Evolutionary conservation across 1,139 yeast species (phyloP), one percentile per base, ranked within the genome.

Genomic region (Suhomyces taliae): DNA sequence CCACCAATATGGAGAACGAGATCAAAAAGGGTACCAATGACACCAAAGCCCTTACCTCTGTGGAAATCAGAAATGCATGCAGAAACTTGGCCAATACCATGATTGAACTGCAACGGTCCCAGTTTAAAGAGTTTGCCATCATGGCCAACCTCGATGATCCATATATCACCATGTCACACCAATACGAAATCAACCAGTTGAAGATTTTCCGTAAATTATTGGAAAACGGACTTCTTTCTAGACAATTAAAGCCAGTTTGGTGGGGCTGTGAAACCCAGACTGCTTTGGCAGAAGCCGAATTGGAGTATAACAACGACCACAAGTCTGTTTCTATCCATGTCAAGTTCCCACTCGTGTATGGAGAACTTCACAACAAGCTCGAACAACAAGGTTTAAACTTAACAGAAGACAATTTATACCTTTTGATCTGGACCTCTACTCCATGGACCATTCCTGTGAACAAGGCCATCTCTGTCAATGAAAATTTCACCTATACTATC

Each of bases 391-490:
- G 53, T 34, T 31, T 51, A 7, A 24, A 41, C 4, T 11, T 43
- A 4, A 6, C 27, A 4, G 31, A 27, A 8, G 3, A 19, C 4
- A 51, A 52, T 10, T 52, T 67, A 19, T 60, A 53, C 38, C 56
- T 60, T 59, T 68, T 87, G 51, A 89, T 93, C 47, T 93, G 99
- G 99, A 93, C 99, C 0, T 90, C 97, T 1, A 93, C 99, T 1
- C 98, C 99, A 0, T 93, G 99, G 99, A 95, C 99, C 0, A 72
- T 95, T 34, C 88, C 90, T 2, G 86, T 96, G 0, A 93, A 95
- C 61, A 76, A 78, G 52, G 98, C 98, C 0, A 82, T 93, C 43
- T 87, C 95, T 42, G 76, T 87, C 37, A 82, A 89, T 59, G 66
- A 79, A 29, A 69, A 75, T 1, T 69, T 88, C 51, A 63, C 65